These are phyloP conservation scores for Aspergillus cristatus DNA, from an alignment of 495 filamentous ascomycete genomes.

Conservation along the genomic window DNA sequence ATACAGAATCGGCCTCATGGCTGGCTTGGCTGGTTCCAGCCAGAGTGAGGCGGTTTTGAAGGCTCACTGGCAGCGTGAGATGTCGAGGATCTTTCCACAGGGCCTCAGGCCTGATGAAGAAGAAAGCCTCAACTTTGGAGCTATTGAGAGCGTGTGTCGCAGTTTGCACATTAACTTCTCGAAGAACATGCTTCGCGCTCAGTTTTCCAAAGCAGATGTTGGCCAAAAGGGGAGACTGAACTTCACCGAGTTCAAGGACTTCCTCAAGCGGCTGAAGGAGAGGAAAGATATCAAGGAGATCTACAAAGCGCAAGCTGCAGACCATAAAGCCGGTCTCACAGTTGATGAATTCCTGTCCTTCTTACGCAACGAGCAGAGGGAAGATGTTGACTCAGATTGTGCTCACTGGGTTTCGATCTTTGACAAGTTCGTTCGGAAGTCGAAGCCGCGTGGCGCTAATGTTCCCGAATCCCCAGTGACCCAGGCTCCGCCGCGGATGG, in stretches of 20 bases:
- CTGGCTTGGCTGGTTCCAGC: constrained; percentile 64
- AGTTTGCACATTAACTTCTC: constrained; percentile 85
- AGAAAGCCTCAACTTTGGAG: constrained; percentile 62
- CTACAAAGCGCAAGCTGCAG: constrained; percentile 44
- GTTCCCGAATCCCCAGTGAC: constrained; percentile 31
- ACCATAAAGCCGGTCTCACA: constrained; percentile 53
- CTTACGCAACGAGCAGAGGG: constrained; percentile 60
- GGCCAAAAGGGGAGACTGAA: constrained; percentile 52
- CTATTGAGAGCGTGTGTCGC: constrained; percentile 73
- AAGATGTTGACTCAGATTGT: constrained; percentile 59
- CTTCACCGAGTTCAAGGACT: constrained; percentile 69
- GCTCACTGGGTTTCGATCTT: constrained; percentile 66
- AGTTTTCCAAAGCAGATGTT: constrained; percentile 66
- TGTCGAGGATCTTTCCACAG: constrained; percentile 56
- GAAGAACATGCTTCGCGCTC: constrained; percentile 58
- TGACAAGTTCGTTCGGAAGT: constrained; percentile 58
- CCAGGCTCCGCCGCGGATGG: constrained; percentile 46
- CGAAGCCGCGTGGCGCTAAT: constrained; percentile 42
- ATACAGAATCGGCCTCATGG: constrained; percentile 80
- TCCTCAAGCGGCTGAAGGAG: constrained; percentile 72
- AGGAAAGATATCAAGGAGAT: constrained; percentile 70
- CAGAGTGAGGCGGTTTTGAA: constrained; percentile 70
- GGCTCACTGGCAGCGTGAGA: constrained; percentile 79
- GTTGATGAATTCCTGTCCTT: constrained; percentile 67
- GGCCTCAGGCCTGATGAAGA: constrained; percentile 47